Percentiles rank a stretch among this genome's conserved stretches.
Evolutionary conservation across 1,284 basidiomycete genomes (phyloP).

Genomic region (Pseudozyma sp.): DNA sequence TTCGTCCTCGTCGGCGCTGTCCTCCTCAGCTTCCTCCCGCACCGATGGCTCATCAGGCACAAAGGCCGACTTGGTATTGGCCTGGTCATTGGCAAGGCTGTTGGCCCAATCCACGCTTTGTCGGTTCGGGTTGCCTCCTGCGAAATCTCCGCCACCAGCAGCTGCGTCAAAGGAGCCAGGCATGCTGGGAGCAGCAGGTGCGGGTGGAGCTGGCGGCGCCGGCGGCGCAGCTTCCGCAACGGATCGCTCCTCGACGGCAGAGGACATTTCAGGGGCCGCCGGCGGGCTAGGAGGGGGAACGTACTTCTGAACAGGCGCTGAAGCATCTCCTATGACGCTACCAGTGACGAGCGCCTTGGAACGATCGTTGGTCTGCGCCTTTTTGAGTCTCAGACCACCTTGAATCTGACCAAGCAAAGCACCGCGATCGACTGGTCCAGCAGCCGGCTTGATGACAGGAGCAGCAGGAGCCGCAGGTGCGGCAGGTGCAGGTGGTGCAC

Average conservation of each 20-base stretch:
- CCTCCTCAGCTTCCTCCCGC: slow-evolving; percentile 75
- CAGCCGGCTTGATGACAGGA: slow-evolving; percentile 58
- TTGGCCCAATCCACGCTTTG: slow-evolving; percentile 93
- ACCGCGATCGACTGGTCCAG: slow-evolving; percentile 73
- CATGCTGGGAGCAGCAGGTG: slow-evolving; percentile 54
- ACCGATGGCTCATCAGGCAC: slow-evolving; percentile 73
- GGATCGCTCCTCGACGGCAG: slow-evolving; percentile 35
- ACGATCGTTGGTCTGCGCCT: slow-evolving; percentile 85
- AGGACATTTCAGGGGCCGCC: slow-evolving; percentile 47
- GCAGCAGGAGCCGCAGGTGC: slow-evolving; percentile 47
- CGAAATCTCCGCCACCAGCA: slow-evolving; percentile 64
- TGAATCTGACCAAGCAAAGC: slow-evolving; percentile 86
- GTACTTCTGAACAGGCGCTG: slow-evolving; percentile 74
- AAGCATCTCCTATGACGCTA: slow-evolving; percentile 80
- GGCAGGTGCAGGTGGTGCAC: slow-evolving; percentile 68
- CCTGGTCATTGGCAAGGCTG: slow-evolving; percentile 81
- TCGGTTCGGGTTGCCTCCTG: slow-evolving; percentile 72
- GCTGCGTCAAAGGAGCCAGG: slow-evolving; percentile 54
- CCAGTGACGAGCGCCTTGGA: slow-evolving; percentile 79
- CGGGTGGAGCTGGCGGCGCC: slow-evolving; percentile 70
- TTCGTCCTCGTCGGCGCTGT: slow-evolving; percentile 65
- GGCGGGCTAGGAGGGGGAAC: slow-evolving; percentile 59
- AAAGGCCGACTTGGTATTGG: slow-evolving; percentile 66
- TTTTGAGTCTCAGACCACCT: slow-evolving; percentile 79
- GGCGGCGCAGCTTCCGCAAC: slow-evolving; percentile 16